Conservation (phyloP, 176 grass and related monocot genomes). For the Oryza glumipatula region DNA sequence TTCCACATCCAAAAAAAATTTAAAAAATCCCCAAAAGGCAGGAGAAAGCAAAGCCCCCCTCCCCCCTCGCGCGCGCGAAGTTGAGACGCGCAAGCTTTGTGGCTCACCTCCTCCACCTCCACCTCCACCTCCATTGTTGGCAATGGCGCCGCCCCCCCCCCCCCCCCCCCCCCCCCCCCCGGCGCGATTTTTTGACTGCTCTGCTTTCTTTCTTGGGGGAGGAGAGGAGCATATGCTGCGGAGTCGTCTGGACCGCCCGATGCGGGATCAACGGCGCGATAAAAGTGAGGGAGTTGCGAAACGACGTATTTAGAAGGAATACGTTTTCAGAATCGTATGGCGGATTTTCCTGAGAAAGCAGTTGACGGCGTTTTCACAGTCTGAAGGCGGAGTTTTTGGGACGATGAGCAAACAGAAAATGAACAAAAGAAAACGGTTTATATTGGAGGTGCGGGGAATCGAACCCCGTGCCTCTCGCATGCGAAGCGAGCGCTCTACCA, state of each 20-base stretch:
- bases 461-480: slow-evolving; percentile 99
- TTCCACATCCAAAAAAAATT: not conserved
- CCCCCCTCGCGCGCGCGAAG: not conserved
- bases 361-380: not conserved
- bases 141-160: slow-evolving; percentile 35
- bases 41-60: no score
- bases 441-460: slow-evolving; percentile 94
- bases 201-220: not conserved
- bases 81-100: slow-evolving; percentile 58
- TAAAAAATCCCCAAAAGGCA: not conserved
- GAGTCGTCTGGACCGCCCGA: no score
- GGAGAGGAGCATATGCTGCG: not conserved
- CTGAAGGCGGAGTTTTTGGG: not conserved
- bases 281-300: no score
- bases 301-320: no score
- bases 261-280: no score
- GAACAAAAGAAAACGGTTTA: no score
- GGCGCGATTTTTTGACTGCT: not conserved
- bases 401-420: no score
- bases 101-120: slow-evolving; percentile 41
- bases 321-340: not conserved
- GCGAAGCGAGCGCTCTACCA: slow-evolving; percentile 99
- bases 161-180: no score
- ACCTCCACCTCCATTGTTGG: not conserved
- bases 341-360: not conserved